Conservation (phyloP, 371 early-diverging fungal species). For the Syncephalis plumigaleata region DNA sequence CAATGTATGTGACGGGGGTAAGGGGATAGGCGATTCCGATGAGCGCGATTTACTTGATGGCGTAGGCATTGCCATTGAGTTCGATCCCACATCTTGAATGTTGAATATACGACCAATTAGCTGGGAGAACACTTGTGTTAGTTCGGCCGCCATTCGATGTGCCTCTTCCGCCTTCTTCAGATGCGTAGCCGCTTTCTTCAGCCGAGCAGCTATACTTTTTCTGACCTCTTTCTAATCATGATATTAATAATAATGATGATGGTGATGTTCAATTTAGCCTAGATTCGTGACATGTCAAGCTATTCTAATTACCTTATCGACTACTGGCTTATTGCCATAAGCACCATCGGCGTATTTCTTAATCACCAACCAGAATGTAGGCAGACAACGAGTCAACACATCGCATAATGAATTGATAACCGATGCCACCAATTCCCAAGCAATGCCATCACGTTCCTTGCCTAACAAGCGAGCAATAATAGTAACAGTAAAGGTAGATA, state of each 20-base stretch:
- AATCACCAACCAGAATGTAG: slow-evolving; percentile 86
- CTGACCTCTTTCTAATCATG: no score
- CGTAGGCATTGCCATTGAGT: slow-evolving; percentile 11
- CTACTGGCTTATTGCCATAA: slow-evolving; percentile 15
- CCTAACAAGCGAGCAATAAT: slow-evolving; percentile 13
- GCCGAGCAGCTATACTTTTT: slow-evolving; percentile 7
- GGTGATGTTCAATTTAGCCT: neutral
- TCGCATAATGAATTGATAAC: slow-evolving; percentile 58
- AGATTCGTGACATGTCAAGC: no score
- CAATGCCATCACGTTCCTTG: slow-evolving; percentile 33
- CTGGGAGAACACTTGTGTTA: slow-evolving; percentile 31
- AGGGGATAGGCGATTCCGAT: slow-evolving; percentile 20
- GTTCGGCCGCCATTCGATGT: slow-evolving; percentile 48
- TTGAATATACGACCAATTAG: slow-evolving; percentile 15
- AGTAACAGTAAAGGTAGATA: neutral
- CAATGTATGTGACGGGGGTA: slow-evolving; percentile 27
- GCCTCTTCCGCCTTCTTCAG: slow-evolving; percentile 52
- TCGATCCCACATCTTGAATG: neutral
- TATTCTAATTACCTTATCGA: neutral
- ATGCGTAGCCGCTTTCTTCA: slow-evolving; percentile 34
- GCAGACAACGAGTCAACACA: slow-evolving; percentile 52
- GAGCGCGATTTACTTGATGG: slow-evolving; percentile 7
- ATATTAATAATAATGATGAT: no score
- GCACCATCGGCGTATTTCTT: slow-evolving; percentile 68
- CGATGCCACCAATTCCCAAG: slow-evolving; percentile 41